Evolutionary conservation across 306 rosid genomes (phyloP), one percentile per base, ranked within the genome.

Genomic region (Adenanthera pavonina): DNA sequence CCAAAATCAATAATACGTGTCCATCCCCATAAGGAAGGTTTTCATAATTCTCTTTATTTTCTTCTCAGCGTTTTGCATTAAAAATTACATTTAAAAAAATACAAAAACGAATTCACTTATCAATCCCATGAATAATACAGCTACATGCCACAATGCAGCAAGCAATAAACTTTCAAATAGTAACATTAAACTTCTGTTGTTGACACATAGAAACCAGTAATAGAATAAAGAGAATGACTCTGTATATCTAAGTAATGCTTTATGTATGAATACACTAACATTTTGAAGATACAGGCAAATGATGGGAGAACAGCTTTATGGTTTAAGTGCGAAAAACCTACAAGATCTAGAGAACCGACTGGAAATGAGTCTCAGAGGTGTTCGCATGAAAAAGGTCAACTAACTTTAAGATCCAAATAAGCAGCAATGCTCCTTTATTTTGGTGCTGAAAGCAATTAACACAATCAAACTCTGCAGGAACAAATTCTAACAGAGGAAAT

Each of bases 221-320:
- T 68, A 3, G 2, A 75, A 52, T 6, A 54, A 62, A 69, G 62
- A 36, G 48, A 44, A 54, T 38, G 43, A 69, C 30, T 56, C 38
- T 20, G 9, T 36, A 7, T 10, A 74, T 85, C 86, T 69, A 30
- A 59, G 30, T 61, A 68, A 60, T 51, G 47, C 30, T 61, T 56
- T 25, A 8, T 53, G 71, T n/a, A 65, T 36, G 61, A 59, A 35
- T 77, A 4, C 43, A 43, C 54, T 81, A 66, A 81, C 81, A 67
- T 78, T 70, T 43, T 78, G 71, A 64, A 11, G 60, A 47, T 40
- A 69, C 91, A 92, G 97, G 82, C 85, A 89, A 69, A 17, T 88
- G 85, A 88, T 87, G 89, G 97, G 94, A 74, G 84, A 85, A 88
- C 92, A 90, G 17, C 94, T 89, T 82, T 86, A 33, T 38, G 92